A percentile compares a stretch with the other conserved stretches of the same genome.
phyloP scores from a whole-genome alignment of 306 rosid genomes.

The Vigna nakashimae region DNA sequence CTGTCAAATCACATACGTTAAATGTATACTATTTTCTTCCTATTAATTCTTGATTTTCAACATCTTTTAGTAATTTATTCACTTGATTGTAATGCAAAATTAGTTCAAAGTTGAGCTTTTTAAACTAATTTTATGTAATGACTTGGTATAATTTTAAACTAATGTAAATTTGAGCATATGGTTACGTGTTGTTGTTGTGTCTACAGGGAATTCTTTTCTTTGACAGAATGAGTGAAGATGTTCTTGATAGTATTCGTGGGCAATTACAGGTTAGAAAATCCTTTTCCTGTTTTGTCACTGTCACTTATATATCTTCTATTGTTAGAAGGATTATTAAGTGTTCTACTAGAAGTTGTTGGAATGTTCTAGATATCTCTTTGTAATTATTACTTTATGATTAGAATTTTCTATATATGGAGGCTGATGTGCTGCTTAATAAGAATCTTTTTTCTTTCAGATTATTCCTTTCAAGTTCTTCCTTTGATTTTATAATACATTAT shows the following conservation, averaged over 20 bases:
- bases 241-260: slow-evolving; percentile 62
- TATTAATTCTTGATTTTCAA: too few species aligned
- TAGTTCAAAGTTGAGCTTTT: not conserved
- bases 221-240: slow-evolving; percentile 90
- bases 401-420: too few species aligned
- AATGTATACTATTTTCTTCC: too few species aligned
- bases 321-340: too few species aligned
- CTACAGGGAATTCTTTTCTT: slow-evolving; percentile 88
- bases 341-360: too few species aligned
- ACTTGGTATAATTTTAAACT: not conserved
- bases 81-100: not conserved
- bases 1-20: too few species aligned
- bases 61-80: slow-evolving; percentile 1
- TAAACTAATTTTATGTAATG: slow-evolving; percentile 30
- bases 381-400: too few species aligned
- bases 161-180: not conserved
- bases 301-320: not conserved
- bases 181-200: slow-evolving; percentile 24
- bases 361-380: too few species aligned
- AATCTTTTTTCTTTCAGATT: too few species aligned
- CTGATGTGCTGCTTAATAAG: too few species aligned
- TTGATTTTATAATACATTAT: slow-evolving; percentile 14
- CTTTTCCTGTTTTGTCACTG: slow-evolving; percentile 17
- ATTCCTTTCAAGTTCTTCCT: not conserved
- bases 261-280: slow-evolving; percentile 71